Evolutionary conservation across 148 eudicot genomes (phyloP).

Genomic region (Rhododendron williamsianum): DNA sequence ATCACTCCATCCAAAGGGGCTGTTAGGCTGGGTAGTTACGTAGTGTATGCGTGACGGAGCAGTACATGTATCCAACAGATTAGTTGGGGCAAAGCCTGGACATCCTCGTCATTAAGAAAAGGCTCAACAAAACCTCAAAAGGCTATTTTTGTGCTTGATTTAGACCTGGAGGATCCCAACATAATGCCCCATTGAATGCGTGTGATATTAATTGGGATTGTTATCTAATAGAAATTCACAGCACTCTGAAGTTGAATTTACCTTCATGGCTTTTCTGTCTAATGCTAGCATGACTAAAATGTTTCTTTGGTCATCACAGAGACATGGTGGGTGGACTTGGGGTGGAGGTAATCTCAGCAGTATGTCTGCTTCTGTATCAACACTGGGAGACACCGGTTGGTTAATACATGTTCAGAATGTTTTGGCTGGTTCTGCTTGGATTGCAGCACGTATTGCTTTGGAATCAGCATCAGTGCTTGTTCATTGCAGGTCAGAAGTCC

Average conservation of each 20-base stretch:
- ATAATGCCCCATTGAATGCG: neutral
- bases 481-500: conserved; percentile 78
- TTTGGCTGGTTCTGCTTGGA: conserved; percentile 98
- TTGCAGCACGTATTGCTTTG: conserved; percentile 88
- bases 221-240: neutral
- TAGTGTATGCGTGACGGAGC: neutral
- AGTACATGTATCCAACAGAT: neutral
- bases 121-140: neutral
- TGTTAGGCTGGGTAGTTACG: neutral
- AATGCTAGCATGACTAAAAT: neutral
- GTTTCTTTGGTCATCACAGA: conserved; percentile 36
- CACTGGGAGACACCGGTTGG: conserved; percentile 98
- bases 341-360: conserved; percentile 97
- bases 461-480: conserved; percentile 98
- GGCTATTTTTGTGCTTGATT: neutral
- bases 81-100: neutral
- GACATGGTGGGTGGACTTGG: conserved; percentile 97
- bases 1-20: no score
- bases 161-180: neutral
- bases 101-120: neutral
- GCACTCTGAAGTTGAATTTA: neutral
- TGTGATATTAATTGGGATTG: neutral
- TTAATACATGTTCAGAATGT: conserved; percentile 92
- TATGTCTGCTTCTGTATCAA: conserved; percentile 98
- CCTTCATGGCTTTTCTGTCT: neutral